A percentile compares a stretch with the other conserved stretches of the same genome.
Evolutionary conservation across 352 stramenopile species (phyloP).

Genomic region (Pythium phragmiticola): DNA sequence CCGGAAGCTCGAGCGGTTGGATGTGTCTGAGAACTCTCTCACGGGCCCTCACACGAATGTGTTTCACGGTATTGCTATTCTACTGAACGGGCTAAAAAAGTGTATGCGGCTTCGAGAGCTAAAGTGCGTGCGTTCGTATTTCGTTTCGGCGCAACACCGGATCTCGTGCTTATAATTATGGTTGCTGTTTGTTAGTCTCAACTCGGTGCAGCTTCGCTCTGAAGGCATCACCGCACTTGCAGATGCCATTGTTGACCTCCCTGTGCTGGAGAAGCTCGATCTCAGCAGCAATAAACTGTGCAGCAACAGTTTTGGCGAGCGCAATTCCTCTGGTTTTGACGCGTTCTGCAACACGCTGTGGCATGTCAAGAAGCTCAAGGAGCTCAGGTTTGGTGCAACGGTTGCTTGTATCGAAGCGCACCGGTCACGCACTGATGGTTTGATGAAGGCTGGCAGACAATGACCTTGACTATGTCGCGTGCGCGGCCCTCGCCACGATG

Average conservation of each 20-base stretch:
- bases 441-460: constrained; percentile 44
- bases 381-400: constrained; percentile 30
- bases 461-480: constrained; percentile 54
- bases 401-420: neutral
- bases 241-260: constrained; percentile 39
- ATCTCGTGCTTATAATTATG: neutral
- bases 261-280: constrained; percentile 43
- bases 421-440: neutral
- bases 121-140: constrained; percentile 36
- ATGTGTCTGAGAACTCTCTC: constrained; percentile 54
- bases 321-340: constrained; percentile 48
- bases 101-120: constrained; percentile 51
- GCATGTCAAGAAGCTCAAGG: constrained; percentile 36
- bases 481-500: constrained; percentile 43
- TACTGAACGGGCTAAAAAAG: constrained; percentile 46
- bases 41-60: constrained; percentile 46
- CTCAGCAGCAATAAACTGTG: constrained; percentile 48
- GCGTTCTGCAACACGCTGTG: constrained; percentile 57
- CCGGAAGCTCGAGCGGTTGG: constrained; percentile 44
- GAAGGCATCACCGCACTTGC: constrained; percentile 55
- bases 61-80: constrained; percentile 52
- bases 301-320: constrained; percentile 59
- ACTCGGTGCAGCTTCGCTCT: constrained; percentile 36
- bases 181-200: constrained; percentile 28
- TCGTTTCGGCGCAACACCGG: neutral